These are phyloP conservation scores for Corynascus novoguineensis DNA, from an alignment of 495 filamentous ascomycete genomes.

Conservation along the genomic window DNA sequence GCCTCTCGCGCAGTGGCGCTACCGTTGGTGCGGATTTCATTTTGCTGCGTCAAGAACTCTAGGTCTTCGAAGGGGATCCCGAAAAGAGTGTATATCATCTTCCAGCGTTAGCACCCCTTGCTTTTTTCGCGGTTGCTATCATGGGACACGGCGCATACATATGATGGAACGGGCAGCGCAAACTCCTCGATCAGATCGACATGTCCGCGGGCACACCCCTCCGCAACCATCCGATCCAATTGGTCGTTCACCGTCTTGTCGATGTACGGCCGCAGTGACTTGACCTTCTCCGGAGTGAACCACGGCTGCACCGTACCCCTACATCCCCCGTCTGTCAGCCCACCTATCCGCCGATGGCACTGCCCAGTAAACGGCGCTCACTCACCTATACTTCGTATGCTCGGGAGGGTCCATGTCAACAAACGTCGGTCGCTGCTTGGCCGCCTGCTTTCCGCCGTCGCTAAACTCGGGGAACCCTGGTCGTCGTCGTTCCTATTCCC, in stretches of 20 bases:
- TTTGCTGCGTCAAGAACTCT: conserved; percentile 37
- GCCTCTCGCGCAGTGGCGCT: conserved; percentile 40
- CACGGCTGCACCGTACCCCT: conserved; percentile 40
- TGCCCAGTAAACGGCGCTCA: conserved; percentile 3
- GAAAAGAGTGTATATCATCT: conserved; percentile 47
- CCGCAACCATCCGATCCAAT: conserved; percentile 32
- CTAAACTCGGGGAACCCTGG: conserved; percentile 44
- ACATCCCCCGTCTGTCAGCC: neutral
- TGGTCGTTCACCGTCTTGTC: conserved; percentile 39
- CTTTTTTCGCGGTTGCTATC: neutral
- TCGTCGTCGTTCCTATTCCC: conserved; percentile 31
- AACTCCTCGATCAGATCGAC: conserved; percentile 42
- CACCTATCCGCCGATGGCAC: neutral
- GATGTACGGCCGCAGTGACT: conserved; percentile 38
- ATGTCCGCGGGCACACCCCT: conserved; percentile 27
- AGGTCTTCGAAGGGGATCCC: conserved; percentile 46
- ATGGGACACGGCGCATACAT: conserved; percentile 19
- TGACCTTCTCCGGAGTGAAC: conserved; percentile 35
- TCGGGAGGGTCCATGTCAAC: conserved; percentile 46
- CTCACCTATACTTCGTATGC: conserved; percentile 36
- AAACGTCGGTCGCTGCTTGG: conserved; percentile 42
- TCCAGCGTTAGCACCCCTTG: neutral
- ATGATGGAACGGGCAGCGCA: conserved; percentile 40
- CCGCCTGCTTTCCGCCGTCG: conserved; percentile 37
- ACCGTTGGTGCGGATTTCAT: conserved; percentile 40